Percentiles rank a stretch among this genome's conserved stretches.
Evolutionary conservation across 2,329 filamentous ascomycete genomes (phyloP).

Genomic region (Rutstroemia sydowiana): DNA sequence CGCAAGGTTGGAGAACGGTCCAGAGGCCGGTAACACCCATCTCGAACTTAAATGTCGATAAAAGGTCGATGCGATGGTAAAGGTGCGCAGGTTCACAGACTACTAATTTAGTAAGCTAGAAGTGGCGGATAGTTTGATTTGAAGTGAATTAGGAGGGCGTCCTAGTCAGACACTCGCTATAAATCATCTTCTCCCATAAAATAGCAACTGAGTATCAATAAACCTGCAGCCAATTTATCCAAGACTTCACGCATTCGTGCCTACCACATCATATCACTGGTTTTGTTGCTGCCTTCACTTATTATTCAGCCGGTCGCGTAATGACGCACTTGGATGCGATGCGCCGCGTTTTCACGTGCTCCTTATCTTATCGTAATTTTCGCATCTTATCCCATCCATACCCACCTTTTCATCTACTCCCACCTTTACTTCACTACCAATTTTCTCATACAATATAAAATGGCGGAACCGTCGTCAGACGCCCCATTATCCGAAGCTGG

Average conservation of each 20-base stretch:
- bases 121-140: too few relatives aligned
- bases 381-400: background rate
- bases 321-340: slow-evolving; percentile 3
- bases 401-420: background rate
- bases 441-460: background rate
- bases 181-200: too few relatives aligned
- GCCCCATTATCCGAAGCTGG: slow-evolving; percentile 13
- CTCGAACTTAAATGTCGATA: slow-evolving; percentile 14
- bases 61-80: background rate
- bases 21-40: slow-evolving; percentile 99
- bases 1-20: slow-evolving; percentile 92
- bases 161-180: too few relatives aligned
- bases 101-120: too few relatives aligned
- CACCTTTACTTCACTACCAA: background rate
- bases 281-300: background rate
- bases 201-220: too few relatives aligned
- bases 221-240: too few relatives aligned
- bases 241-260: too few relatives aligned
- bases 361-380: slow-evolving; percentile 12
- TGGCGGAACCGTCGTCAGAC: background rate
- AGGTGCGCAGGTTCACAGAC: too few relatives aligned
- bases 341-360: slow-evolving; percentile 9
- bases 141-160: too few relatives aligned
- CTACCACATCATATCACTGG: background rate
- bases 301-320: background rate